Conservation (phyloP, 2,329 filamentous ascomycete species). For the Paramyrothecium sp. region DNA sequence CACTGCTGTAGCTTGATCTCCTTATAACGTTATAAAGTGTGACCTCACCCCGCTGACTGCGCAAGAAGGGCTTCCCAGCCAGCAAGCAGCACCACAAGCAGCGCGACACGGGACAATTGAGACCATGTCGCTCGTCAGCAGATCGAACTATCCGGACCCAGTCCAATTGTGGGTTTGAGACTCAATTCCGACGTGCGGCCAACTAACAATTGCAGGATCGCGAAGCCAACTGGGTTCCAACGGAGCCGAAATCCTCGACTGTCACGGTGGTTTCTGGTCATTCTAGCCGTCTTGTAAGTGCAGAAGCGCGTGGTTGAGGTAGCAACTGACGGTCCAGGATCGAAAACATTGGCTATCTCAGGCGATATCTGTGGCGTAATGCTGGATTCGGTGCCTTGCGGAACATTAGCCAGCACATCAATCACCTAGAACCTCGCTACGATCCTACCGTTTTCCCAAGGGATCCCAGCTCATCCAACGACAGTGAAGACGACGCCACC, state of each 20-base stretch:
- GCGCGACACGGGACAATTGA: no score
- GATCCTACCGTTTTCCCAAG: constrained; percentile 46
- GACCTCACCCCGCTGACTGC: no score
- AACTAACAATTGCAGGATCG: not conserved
- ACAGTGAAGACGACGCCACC: no score
- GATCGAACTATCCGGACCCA: no score
- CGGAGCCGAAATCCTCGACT: not conserved
- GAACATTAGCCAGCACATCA: constrained; percentile 47
- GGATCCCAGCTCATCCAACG: no score
- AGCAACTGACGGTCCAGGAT: constrained; percentile 37
- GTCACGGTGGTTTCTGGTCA: not conserved
- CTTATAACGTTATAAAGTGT: no score
- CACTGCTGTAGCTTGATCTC: no score
- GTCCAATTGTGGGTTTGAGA: no score
- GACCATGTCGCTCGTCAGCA: no score
- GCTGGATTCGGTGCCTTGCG: constrained; percentile 62
- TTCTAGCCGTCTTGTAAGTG: not conserved
- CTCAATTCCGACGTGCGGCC: no score
- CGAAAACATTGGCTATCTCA: constrained; percentile 51
- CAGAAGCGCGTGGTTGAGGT: not conserved
- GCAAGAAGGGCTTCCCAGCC: no score
- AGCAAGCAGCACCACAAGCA: no score
- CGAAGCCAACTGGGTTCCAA: not conserved
- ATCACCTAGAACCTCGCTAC: constrained; percentile 47
- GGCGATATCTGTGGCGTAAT: constrained; percentile 59